Percentiles rank a stretch among this genome's conserved stretches.
phyloP scores from a whole-genome alignment of 495 filamentous ascomycete genomes.

The Neurospora pannonica region DNA sequence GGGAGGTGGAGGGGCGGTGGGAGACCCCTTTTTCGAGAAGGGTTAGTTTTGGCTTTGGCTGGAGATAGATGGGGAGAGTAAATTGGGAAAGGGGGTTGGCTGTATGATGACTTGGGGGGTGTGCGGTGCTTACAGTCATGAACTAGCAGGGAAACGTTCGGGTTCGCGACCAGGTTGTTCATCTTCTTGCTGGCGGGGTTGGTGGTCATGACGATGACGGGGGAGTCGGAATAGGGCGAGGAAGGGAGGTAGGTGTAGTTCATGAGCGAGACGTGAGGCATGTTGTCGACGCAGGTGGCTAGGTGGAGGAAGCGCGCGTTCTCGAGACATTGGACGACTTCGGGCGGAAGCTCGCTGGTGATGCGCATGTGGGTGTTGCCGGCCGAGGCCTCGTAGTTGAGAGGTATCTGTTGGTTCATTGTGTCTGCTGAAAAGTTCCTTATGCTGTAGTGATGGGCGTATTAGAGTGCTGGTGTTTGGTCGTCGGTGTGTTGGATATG shows the following conservation, averaged over 20 bases:
- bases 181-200: conserved; percentile 85
- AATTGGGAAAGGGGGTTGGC: background rate
- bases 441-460: background rate
- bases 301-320: conserved; percentile 97
- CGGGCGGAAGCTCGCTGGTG: conserved; percentile 59
- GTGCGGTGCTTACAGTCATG: conserved; percentile 65
- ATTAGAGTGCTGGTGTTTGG: background rate
- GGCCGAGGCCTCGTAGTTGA: conserved; percentile 66
- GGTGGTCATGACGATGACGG: conserved; percentile 88
- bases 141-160: conserved; percentile 85
- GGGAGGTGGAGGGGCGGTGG: conserved; percentile 75
- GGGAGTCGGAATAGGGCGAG: conserved; percentile 58
- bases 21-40: conserved; percentile 54
- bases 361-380: conserved; percentile 61
- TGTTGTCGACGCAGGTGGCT: conserved; percentile 72
- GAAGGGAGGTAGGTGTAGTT: conserved; percentile 95
- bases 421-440: background rate
- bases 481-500: background rate
- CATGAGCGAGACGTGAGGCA: conserved; percentile 94
- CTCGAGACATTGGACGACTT: conserved; percentile 83
- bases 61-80: no score
- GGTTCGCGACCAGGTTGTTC: conserved; percentile 75
- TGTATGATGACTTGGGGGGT: background rate
- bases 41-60: background rate
- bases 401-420: conserved; percentile 46